phyloP scores from a whole-genome alignment of 305 asterid genomes.

The Plantago lanceolata region DNA sequence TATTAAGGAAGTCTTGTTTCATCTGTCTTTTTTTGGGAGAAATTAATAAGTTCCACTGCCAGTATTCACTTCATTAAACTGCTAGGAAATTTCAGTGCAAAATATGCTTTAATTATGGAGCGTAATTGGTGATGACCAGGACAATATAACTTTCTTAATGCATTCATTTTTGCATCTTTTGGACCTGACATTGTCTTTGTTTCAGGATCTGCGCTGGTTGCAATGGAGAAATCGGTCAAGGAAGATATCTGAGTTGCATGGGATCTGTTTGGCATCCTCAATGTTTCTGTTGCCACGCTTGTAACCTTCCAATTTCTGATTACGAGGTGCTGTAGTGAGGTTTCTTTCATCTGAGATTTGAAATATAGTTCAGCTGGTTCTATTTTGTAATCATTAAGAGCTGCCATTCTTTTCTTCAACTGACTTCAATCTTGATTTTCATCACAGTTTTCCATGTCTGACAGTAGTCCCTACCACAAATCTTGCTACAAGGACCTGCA shows the following conservation, averaged over 20 bases:
- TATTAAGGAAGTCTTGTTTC: too few relatives aligned
- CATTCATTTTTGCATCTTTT: conserved; percentile 2
- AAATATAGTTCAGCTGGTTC: conserved; percentile 6
- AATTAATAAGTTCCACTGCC: too few relatives aligned
- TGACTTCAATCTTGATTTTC: conserved; percentile 19
- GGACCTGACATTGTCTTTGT: conserved; percentile 22
- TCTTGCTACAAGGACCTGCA: conserved; percentile 82
- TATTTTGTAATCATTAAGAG: conserved; percentile 11
- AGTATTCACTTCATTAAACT: too few relatives aligned
- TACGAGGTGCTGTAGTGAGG: conserved; percentile 59
- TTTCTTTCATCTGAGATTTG: conserved; percentile 1
- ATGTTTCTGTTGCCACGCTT: conserved; percentile 76
- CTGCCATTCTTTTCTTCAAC: conserved; percentile 13
- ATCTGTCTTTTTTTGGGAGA: too few relatives aligned
- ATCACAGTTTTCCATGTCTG: conserved; percentile 84
- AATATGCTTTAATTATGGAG: too few relatives aligned
- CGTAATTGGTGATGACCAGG: background rate
- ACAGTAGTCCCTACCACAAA: conserved; percentile 72
- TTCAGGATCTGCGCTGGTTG: conserved; percentile 90
- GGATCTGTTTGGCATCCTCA: conserved; percentile 97
- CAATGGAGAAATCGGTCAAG: conserved; percentile 77
- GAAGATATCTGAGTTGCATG: conserved; percentile 87
- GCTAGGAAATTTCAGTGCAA: too few relatives aligned
- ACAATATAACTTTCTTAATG: background rate
- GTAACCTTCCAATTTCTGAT: conserved; percentile 84